Evolutionary conservation across 2,329 filamentous ascomycete species (phyloP), one percentile per base, ranked within the genome.

Genomic region (Pyrenochaeta sp.): DNA sequence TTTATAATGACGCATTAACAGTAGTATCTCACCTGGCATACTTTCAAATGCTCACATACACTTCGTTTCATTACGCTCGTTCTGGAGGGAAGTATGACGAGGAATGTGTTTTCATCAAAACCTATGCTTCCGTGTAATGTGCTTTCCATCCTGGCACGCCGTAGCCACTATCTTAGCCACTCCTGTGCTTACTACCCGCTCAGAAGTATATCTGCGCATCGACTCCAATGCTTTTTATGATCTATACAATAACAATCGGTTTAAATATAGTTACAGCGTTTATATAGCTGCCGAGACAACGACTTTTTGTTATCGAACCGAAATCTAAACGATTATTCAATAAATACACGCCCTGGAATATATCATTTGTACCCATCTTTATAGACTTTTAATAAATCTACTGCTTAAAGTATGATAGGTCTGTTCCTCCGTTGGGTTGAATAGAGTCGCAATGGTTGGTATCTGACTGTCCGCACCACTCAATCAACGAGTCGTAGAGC

Each of bases 131-230:
- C 83, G 97, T 9, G 83, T 84, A 2, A 90, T 90, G 5, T 98
- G 94, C 94, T 97, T 98, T 69, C 82, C 97, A 12, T 83, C 97
- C 2, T 96, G 91, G 2, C 94, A 98, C 68, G 91, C 91, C 20
- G 90, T 97, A 55, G 94, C 94, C 2, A 97, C 94, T 0, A 92
- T 96, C 0, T 94, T 91, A 20, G 93, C 91, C n/a, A 97, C 93
- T 0, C 93, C 94, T 1, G 91, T 97, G 23, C 81, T 98, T 9
- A 97, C 96, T 71, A 94, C 92, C 18, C 96, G 96, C 75, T 97
- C 92, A 0, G 86, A 93, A 70, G 81, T 98, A 12, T 85, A 91
- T 63, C 97, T 98, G 92, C 84, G 87, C 60, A 90, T 92, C 0
- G 92, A 91, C 75, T 89, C 90, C 0, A 79, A 97, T 23, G 94